Evolutionary conservation across 2,329 filamentous ascomycete species (phyloP).

Genomic region (Aspergillus ochraceoroseus): DNA sequence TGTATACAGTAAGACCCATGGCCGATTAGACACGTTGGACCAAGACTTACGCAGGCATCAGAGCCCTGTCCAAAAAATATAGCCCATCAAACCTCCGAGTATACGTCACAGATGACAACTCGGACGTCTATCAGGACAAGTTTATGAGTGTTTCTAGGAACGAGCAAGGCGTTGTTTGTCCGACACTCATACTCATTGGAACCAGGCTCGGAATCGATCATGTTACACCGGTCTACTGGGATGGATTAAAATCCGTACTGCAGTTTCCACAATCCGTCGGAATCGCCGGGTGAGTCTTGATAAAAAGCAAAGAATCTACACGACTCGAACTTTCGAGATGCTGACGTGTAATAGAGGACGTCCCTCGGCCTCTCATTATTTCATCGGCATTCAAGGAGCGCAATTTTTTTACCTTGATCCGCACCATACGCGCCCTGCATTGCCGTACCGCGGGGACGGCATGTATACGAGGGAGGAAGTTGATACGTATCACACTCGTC

Average conservation of each 20-base stretch:
- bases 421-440: slow-evolving; percentile 72
- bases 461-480: slow-evolving; percentile 65
- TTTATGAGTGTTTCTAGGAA: slow-evolving; percentile 73
- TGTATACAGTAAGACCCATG: slow-evolving; percentile 72
- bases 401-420: slow-evolving; percentile 93
- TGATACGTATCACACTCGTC: slow-evolving; percentile 78
- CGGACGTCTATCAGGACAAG: slow-evolving; percentile 87
- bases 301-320: slow-evolving; percentile 19
- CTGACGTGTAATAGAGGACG: slow-evolving; percentile 60
- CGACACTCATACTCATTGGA: slow-evolving; percentile 82
- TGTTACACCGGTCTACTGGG: slow-evolving; percentile 90
- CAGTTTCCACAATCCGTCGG: slow-evolving; percentile 91
- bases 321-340: slow-evolving; percentile 8
- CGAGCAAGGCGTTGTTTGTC: slow-evolving; percentile 62
- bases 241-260: slow-evolving; percentile 77
- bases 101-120: slow-evolving; percentile 83
- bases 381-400: slow-evolving; percentile 66
- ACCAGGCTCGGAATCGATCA: slow-evolving; percentile 89
- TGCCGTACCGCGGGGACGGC: slow-evolving; percentile 58
- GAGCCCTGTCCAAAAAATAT: slow-evolving; percentile 67
- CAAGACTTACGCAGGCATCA: slow-evolving; percentile 36
- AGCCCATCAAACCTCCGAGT: slow-evolving; percentile 63
- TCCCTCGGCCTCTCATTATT: slow-evolving; percentile 82
- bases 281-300: slow-evolving; percentile 70
- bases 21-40: background rate